phyloP scores from a whole-genome alignment of 371 early-diverging fungal genomes.

The Rhizopus arrhizus region DNA sequence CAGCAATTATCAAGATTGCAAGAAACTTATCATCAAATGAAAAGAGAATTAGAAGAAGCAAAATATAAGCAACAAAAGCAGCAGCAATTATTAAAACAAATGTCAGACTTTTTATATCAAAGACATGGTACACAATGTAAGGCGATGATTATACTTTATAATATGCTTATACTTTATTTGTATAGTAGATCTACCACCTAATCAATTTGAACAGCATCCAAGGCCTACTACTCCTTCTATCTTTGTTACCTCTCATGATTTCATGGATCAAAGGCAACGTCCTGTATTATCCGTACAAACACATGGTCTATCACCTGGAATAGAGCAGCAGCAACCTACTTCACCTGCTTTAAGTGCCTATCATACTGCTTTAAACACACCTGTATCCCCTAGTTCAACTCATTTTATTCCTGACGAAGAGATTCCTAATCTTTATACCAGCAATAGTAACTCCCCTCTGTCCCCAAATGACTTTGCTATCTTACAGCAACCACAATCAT shows the following conservation, averaged over 20 bases:
- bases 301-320: conserved; percentile 21
- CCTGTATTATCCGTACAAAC: conserved; percentile 34
- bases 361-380: conserved; percentile 38
- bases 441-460: neutral
- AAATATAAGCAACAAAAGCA: conserved; percentile 62
- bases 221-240: conserved; percentile 36
- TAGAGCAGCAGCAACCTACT: conserved; percentile 10
- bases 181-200: conserved; percentile 33
- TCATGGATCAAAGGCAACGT: conserved; percentile 3
- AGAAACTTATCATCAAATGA: conserved; percentile 66
- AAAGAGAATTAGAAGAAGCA: conserved; percentile 71
- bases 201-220: conserved; percentile 23
- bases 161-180: conserved; percentile 10
- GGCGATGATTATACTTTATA: neutral
- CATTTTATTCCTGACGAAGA: conserved; percentile 37
- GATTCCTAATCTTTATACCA: conserved; percentile 25
- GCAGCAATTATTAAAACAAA: conserved; percentile 55
- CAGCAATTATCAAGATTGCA: conserved; percentile 73
- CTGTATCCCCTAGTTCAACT: conserved; percentile 33
- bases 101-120: conserved; percentile 60
- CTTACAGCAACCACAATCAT: neutral
- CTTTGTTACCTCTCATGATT: conserved; percentile 36
- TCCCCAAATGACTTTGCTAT: neutral
- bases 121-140: conserved; percentile 40
- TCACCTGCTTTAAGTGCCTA: conserved; percentile 37